phyloP scores from a whole-genome alignment of 73 alveolate species.

The Paramecium bursaria region DNA sequence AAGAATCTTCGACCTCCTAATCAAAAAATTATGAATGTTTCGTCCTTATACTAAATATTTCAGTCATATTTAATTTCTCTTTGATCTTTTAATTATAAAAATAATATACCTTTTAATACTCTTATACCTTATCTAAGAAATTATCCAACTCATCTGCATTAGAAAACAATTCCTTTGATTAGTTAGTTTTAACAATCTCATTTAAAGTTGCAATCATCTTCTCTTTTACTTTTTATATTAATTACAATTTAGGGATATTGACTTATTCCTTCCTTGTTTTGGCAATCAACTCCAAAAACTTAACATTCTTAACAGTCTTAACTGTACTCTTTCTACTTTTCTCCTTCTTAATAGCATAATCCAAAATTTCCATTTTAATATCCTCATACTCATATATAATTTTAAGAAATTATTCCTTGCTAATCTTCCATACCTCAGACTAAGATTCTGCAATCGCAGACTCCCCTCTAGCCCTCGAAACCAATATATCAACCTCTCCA shows the following conservation, averaged over 20 bases:
- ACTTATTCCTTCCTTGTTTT: slow-evolving; percentile 35
- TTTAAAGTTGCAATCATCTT: background rate
- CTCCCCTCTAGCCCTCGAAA: slow-evolving; percentile 55
- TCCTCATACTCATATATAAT: slow-evolving; percentile 41
- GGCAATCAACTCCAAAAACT: slow-evolving; percentile 21
- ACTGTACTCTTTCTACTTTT: slow-evolving; percentile 54
- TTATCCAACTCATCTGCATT: slow-evolving; percentile 22
- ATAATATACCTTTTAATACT: background rate
- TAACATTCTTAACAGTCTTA: slow-evolving; percentile 9
- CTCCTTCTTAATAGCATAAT: slow-evolving; percentile 43
- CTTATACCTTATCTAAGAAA: slow-evolving; percentile 25
- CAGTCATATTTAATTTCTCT: slow-evolving; percentile 21
- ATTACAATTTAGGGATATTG: background rate
- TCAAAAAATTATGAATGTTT: slow-evolving; percentile 1
- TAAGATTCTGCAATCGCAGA: slow-evolving; percentile 52
- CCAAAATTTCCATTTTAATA: slow-evolving; percentile 45
- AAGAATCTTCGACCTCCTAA: slow-evolving; percentile 46
- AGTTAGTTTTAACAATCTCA: slow-evolving; percentile 12
- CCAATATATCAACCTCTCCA: slow-evolving; percentile 50
- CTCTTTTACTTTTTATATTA: slow-evolving; percentile 21
- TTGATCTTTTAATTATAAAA: background rate
- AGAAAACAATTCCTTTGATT: slow-evolving; percentile 29
- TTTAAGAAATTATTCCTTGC: slow-evolving; percentile 4
- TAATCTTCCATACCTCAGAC: slow-evolving; percentile 30
- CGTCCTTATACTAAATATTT: background rate